phyloP scores from a whole-genome alignment of 306 rosid genomes.

The Potentilla sterilis region DNA sequence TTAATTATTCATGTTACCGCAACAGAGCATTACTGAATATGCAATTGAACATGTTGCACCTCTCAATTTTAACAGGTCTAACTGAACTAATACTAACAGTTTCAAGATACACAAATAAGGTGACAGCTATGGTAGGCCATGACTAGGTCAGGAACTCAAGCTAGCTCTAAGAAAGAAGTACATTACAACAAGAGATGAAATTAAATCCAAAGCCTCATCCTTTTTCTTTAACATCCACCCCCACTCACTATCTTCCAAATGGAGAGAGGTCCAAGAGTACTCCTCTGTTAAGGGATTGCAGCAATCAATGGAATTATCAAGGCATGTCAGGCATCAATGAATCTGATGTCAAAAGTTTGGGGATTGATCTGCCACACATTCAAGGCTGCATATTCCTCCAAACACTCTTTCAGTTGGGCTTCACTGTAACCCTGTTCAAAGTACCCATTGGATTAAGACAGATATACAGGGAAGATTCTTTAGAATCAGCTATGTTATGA shows the following conservation, averaged over 20 bases:
- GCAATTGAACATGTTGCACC: too few species aligned
- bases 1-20: neutral
- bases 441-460: neutral
- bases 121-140: neutral
- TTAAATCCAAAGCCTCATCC: neutral
- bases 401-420: constrained; percentile 91
- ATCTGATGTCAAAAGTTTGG: constrained; percentile 81
- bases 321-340: constrained; percentile 69
- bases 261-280: neutral
- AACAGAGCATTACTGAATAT: neutral
- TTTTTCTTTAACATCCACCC: neutral
- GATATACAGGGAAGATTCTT: neutral
- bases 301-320: neutral
- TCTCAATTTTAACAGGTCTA: neutral
- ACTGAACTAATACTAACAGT: neutral
- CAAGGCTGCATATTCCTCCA: constrained; percentile 95
- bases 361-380: constrained; percentile 99
- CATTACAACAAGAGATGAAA: neutral
- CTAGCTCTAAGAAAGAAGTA: neutral
- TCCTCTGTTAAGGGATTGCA: neutral
- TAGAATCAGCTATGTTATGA: neutral
- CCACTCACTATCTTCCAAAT: neutral
- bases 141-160: neutral
- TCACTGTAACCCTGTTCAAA: constrained; percentile 87
- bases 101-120: neutral